Evolutionary conservation across 2,329 filamentous ascomycete species (phyloP).

Genomic region (Colletotrichum paranaense): DNA sequence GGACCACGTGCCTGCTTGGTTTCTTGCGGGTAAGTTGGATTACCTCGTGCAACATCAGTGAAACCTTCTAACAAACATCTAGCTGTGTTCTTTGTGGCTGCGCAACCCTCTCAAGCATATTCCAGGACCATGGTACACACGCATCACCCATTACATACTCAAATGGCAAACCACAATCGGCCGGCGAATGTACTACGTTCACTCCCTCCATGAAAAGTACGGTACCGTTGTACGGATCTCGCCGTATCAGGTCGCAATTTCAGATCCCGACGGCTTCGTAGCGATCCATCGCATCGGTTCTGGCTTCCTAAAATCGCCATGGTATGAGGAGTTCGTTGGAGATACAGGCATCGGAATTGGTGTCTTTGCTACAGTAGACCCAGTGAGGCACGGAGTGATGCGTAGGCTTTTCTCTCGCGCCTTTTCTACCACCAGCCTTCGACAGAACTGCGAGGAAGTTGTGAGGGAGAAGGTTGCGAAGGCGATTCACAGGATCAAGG

Average conservation of each 20-base stretch:
- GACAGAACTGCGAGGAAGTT: constrained; percentile 41
- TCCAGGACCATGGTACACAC: constrained; percentile 26
- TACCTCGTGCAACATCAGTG: neutral
- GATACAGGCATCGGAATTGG: neutral
- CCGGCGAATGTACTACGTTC: constrained; percentile 17
- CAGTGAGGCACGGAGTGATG: constrained; percentile 1
- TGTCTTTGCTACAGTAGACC: constrained; percentile 13
- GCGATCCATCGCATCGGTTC: constrained; percentile 23
- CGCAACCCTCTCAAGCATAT: constrained; percentile 12
- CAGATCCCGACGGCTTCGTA: constrained; percentile 12
- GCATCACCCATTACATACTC: constrained; percentile 10
- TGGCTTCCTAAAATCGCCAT: constrained; percentile 15
- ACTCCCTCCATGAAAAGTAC: constrained; percentile 3
- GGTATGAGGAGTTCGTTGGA: constrained; percentile 3
- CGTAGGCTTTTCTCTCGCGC: constrained; percentile 55
- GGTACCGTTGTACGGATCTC: constrained; percentile 25
- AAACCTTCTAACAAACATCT: neutral
- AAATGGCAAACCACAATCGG: constrained; percentile 12
- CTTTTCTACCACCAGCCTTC: constrained; percentile 50
- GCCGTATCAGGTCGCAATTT: constrained; percentile 20
- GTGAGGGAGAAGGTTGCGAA: constrained; percentile 51
- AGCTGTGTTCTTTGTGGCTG: neutral
- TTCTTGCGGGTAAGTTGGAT: neutral
- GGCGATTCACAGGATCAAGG: constrained; percentile 54
- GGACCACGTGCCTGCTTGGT: neutral